A percentile compares a stretch with the other conserved stretches of the same genome.
These are phyloP conservation scores for Gossypium davidsonii DNA, from an alignment of 441 rosid genomes.

Conservation along the genomic window DNA sequence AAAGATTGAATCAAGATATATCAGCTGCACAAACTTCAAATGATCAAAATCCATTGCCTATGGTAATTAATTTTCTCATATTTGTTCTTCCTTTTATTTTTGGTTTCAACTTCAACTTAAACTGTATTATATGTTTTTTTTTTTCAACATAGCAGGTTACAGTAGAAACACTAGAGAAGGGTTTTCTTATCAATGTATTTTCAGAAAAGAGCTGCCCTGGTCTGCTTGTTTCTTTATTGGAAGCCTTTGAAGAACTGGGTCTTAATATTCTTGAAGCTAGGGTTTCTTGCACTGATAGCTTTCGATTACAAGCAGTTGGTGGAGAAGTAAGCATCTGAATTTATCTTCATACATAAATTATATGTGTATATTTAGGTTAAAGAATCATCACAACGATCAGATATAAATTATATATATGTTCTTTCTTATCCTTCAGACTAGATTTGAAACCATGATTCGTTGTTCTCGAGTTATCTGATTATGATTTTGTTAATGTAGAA, in stretches of 20 bases:
- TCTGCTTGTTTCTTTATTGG: slow-evolving; percentile 67
- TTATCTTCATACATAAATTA: neutral
- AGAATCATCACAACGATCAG: too few relatives aligned
- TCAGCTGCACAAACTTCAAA: slow-evolving; percentile 37
- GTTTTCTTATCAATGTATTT: slow-evolving; percentile 57
- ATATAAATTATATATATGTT: too few relatives aligned
- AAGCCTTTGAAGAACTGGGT: slow-evolving; percentile 78
- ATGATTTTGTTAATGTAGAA: neutral
- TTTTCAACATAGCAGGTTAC: slow-evolving; percentile 39
- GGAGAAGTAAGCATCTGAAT: slow-evolving; percentile 45
- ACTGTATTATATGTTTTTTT: neutral
- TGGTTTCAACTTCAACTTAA: neutral
- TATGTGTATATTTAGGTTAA: neutral
- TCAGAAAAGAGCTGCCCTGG: slow-evolving; percentile 59
- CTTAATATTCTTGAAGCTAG: slow-evolving; percentile 82
- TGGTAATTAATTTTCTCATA: slow-evolving; percentile 31
- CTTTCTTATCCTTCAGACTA: neutral
- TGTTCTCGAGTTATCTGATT: neutral
- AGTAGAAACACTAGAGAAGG: slow-evolving; percentile 76
- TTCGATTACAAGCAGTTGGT: slow-evolving; percentile 63
- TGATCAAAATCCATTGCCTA: slow-evolving; percentile 37
- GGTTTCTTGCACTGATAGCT: slow-evolving; percentile 74
- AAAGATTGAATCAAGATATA: slow-evolving; percentile 54
- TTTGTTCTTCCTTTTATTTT: neutral
- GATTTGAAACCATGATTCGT: neutral